These are phyloP conservation scores for Neurospora tetrasperma DNA, from an alignment of 495 filamentous ascomycete genomes.

Conservation along the genomic window DNA sequence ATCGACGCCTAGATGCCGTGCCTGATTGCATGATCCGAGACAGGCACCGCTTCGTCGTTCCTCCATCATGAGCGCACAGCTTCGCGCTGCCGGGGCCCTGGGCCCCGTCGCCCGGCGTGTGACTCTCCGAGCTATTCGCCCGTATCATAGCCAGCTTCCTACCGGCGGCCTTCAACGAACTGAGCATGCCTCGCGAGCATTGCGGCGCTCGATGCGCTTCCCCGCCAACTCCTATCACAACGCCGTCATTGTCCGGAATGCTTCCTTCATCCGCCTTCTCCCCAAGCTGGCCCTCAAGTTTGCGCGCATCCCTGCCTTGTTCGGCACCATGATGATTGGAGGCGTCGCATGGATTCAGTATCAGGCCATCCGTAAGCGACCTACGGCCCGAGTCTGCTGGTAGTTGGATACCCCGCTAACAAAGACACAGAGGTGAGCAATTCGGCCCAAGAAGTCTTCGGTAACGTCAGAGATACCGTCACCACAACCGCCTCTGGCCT, in stretches of 20 bases:
- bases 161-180: conserved; percentile 62
- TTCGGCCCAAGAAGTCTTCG: conserved; percentile 75
- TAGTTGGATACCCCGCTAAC: neutral
- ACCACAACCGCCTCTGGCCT: conserved; percentile 52
- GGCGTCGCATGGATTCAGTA: conserved; percentile 90
- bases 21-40: neutral
- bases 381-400: neutral
- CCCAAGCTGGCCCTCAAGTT: conserved; percentile 86
- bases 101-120: conserved; percentile 49
- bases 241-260: conserved; percentile 70
- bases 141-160: conserved; percentile 47
- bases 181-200: conserved; percentile 48
- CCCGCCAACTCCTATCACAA: conserved; percentile 74
- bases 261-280: conserved; percentile 78
- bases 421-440: conserved; percentile 63
- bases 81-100: conserved; percentile 61
- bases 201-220: conserved; percentile 59
- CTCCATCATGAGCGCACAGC: conserved; percentile 68
- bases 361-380: conserved; percentile 73
- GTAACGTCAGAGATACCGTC: conserved; percentile 57
- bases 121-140: conserved; percentile 48
- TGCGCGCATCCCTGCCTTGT: conserved; percentile 74
- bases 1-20: neutral
- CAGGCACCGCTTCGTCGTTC: neutral
- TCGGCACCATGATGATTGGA: conserved; percentile 79